A percentile compares a stretch with the other conserved stretches of the same genome.
These are phyloP conservation scores for Vitis hybrid DNA, from an alignment of 177 flowering plant genomes.

Conservation along the genomic window DNA sequence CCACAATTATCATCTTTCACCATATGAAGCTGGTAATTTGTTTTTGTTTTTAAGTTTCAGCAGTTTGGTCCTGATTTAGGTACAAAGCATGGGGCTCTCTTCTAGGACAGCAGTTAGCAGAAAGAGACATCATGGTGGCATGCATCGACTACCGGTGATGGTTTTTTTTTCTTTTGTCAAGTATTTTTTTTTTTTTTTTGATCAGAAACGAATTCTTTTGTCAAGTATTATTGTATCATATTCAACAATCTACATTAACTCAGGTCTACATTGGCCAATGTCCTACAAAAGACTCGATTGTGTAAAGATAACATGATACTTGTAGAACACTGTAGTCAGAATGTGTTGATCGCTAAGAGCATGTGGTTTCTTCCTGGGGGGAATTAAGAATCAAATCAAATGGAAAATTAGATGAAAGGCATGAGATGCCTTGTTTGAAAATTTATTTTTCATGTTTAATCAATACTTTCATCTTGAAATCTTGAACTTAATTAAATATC, in stretches of 20 bases:
- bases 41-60: conserved; percentile 1
- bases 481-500: background rate
- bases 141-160: conserved; percentile 91
- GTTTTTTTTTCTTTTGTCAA: background rate
- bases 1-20: background rate
- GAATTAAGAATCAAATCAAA: no score
- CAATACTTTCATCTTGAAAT: no score
- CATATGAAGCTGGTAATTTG: background rate
- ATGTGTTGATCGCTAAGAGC: no score
- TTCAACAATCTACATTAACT: background rate
- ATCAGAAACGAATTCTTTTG: background rate
- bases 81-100: conserved; percentile 98
- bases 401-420: no score
- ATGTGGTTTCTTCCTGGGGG: no score
- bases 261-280: background rate
- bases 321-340: no score
- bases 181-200: no score
- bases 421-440: no score
- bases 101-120: conserved; percentile 78
- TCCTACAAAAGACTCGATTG: no score
- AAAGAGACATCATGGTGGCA: conserved; percentile 87
- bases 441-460: no score
- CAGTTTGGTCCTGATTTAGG: conserved; percentile 41
- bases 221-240: background rate
- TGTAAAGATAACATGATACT: no score